Evolutionary conservation across 345 rosid genomes (phyloP), one percentile per base, ranked within the genome.

Genomic region (Angophora floribunda): DNA sequence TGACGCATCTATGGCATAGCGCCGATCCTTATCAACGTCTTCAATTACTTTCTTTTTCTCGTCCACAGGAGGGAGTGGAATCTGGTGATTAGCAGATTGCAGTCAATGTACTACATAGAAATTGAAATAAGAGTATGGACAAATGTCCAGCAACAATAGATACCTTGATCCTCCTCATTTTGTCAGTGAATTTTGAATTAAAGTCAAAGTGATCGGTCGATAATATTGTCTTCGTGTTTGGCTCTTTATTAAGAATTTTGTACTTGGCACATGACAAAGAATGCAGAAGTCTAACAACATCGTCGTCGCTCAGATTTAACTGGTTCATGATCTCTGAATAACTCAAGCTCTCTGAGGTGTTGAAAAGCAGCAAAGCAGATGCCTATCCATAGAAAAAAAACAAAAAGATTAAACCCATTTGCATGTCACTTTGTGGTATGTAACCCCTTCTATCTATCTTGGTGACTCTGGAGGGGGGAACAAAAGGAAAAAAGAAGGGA

Each of bases 111-210:
- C 59, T 32, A 36, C 26, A 28, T 59, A 67, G 32, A 30, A 14
- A 53, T 44, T 50, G 57, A 28, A 32, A 87, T 87, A n/a, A 22
- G 26, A 51, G 13, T 28, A 4, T 19, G 51, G 50, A 85, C 32
- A 52, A 61, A 36, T 47, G 53, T 44, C 2, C 32, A 87, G 50
- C 41, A 79, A 87, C 41, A 80, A 22, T 44, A 51, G 55, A 82
- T 70, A 94, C 96, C 95, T 93, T 96, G 91, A 96, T 96, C 89
- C 96, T 93, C 92, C 95, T 94, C 97, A 95, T 92, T 91, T 93
- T 93, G 88, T 96, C 95, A 0, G 95, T 96, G 87, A 96, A 96
- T 89, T 93, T 96, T 50, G 92, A 87, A 90, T 93, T 93, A 87
- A 93, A 92, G 53, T 92, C 92, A 49, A 93, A 94, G 89, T 89